Percentiles rank a stretch among this genome's conserved stretches.
These are phyloP conservation scores for Botrytis medusae DNA, from an alignment of 2,329 filamentous ascomycete genomes.

Conservation along the genomic window DNA sequence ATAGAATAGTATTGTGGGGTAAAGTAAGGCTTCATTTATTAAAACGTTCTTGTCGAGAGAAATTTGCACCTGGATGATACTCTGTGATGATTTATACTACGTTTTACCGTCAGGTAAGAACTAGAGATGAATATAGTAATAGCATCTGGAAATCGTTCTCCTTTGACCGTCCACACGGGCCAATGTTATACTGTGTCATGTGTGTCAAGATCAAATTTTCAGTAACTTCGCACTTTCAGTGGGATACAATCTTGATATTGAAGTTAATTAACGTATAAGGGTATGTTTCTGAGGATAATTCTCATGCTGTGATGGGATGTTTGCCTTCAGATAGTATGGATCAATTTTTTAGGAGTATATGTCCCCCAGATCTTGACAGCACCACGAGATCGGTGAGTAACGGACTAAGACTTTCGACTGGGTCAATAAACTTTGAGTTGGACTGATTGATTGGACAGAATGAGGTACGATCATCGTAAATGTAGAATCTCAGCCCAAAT, in stretches of 20 bases:
- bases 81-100: background rate
- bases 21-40: background rate
- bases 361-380: background rate
- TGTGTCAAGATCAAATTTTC: background rate
- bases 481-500: background rate
- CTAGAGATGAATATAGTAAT: background rate
- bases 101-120: background rate
- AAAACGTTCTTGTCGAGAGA: background rate
- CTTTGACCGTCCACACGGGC: background rate
- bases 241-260: background rate
- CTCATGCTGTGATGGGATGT: background rate
- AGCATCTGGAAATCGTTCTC: fast-evolving
- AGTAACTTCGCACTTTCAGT: background rate
- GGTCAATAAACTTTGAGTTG: background rate
- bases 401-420: background rate
- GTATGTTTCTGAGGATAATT: background rate
- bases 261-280: background rate
- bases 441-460: background rate
- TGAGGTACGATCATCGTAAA: background rate
- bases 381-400: background rate
- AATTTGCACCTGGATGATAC: background rate
- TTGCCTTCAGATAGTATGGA: background rate
- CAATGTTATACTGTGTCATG: background rate
- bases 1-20: background rate
- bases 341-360: background rate